phyloP scores from a whole-genome alignment of 2,329 filamentous ascomycete species.

The Fusarium udum region DNA sequence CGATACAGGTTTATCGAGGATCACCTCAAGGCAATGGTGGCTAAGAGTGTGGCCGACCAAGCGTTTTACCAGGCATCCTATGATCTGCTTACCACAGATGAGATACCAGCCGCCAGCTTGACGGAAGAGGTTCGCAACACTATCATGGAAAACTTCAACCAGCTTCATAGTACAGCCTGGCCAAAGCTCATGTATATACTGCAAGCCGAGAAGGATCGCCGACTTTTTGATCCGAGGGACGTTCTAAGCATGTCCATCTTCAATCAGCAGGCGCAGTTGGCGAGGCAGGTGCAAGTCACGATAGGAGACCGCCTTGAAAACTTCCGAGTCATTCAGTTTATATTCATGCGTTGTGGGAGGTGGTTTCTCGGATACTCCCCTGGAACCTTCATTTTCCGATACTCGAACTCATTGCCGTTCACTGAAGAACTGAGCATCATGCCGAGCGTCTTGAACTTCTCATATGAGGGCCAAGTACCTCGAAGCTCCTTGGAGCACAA shows the following conservation, averaged over 20 bases:
- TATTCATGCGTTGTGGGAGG: background rate
- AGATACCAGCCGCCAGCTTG: background rate
- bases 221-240: background rate
- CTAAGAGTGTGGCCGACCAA: background rate
- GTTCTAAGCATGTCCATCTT: background rate
- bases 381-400: constrained; percentile 43
- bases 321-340: background rate
- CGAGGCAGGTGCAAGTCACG: background rate
- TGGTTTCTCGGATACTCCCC: background rate
- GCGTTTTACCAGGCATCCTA: background rate
- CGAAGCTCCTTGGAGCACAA: background rate
- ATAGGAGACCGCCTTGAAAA: background rate
- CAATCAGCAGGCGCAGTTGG: background rate
- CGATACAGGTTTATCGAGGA: background rate
- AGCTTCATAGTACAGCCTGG: background rate
- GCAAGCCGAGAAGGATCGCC: background rate
- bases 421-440: background rate
- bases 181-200: background rate
- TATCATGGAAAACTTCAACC: background rate
- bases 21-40: background rate
- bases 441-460: background rate
- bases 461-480: constrained; percentile 15
- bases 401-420: background rate
- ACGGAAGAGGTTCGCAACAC: background rate
- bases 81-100: background rate